These are phyloP conservation scores for Paratinospora sagittata DNA, from an alignment of 164 flowering plant species.

Conservation along the genomic window DNA sequence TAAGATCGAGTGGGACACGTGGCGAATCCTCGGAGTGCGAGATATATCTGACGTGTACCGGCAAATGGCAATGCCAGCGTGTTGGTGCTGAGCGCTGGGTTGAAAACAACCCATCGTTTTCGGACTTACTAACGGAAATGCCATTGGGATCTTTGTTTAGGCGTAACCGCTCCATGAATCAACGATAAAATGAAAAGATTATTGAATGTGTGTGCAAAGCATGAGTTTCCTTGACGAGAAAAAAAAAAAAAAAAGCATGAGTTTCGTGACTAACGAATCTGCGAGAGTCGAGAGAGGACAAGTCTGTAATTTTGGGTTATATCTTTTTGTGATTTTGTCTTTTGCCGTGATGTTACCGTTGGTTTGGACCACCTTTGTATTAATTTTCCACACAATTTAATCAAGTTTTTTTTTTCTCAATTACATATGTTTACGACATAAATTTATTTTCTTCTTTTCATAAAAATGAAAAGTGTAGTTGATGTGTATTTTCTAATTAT, in stretches of 20 bases:
- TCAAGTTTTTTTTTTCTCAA: too few relatives aligned
- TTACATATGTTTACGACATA: too few relatives aligned
- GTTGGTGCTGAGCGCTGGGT: constrained; percentile 15
- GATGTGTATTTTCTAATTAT: too few relatives aligned
- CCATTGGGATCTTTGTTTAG: neutral
- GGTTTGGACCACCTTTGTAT: constrained; percentile 4
- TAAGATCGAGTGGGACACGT: constrained; percentile 21
- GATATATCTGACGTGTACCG: neutral
- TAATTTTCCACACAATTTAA: neutral
- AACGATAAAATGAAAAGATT: neutral
- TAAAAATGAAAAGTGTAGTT: too few relatives aligned
- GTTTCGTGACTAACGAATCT: too few relatives aligned
- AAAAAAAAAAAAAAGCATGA: too few relatives aligned
- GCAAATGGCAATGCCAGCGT: constrained; percentile 16
- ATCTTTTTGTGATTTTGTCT: neutral
- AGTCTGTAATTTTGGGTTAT: neutral
- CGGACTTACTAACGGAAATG: neutral
- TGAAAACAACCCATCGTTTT: neutral
- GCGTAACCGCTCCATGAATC: neutral
- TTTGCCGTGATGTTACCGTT: neutral
- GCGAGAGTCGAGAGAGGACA: neutral
- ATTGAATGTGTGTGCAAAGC: too few relatives aligned
- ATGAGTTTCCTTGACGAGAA: too few relatives aligned
- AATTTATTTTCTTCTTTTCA: too few relatives aligned
- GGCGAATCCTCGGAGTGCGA: constrained; percentile 5